These are phyloP conservation scores for Monosporascus sp. DNA, from an alignment of 2,329 filamentous ascomycete species.

Conservation along the genomic window DNA sequence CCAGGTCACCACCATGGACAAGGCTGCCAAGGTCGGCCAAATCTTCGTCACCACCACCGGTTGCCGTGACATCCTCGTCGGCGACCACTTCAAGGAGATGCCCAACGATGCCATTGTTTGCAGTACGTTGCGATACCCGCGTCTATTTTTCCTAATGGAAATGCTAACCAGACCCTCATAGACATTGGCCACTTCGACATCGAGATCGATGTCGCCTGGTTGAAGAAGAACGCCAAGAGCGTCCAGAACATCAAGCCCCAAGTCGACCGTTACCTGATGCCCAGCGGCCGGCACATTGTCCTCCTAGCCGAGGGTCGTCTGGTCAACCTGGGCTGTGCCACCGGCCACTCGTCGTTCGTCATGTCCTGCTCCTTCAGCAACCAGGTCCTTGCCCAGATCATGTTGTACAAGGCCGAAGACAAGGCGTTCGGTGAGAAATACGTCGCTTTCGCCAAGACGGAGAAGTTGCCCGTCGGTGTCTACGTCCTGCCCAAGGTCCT, in stretches of 20 bases:
- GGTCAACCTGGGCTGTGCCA: constrained; percentile 98
- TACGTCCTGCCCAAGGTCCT: constrained; percentile 98
- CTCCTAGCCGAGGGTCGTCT: constrained; percentile 97
- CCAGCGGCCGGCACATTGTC: constrained; percentile 93
- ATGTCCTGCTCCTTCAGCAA: constrained; percentile 99
- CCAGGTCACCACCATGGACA: constrained; percentile 97
- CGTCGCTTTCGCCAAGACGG: constrained; percentile 87
- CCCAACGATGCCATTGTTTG: constrained; percentile 97
- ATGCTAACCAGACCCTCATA: constrained; percentile 24
- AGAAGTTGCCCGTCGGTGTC: constrained; percentile 86
- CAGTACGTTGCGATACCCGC: constrained; percentile 53
- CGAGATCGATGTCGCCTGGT: constrained; percentile 99
- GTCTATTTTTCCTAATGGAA: constrained; percentile 4
- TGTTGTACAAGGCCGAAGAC: constrained; percentile 91
- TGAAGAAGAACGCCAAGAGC: constrained; percentile 92
- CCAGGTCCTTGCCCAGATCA: constrained; percentile 99
- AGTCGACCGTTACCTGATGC: constrained; percentile 96
- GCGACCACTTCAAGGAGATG: constrained; percentile 91
- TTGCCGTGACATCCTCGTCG: constrained; percentile 95
- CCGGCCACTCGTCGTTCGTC: constrained; percentile 98
- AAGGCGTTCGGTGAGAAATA: constrained; percentile 87
- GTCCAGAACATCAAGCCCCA: constrained; percentile 99
- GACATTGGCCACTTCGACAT: constrained; percentile 99
- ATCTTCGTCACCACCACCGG: constrained; percentile 99
- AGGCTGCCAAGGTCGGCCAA: constrained; percentile 81